phyloP scores from a whole-genome alignment of 305 asterid genomes.

The Ilex paraguariensis region DNA sequence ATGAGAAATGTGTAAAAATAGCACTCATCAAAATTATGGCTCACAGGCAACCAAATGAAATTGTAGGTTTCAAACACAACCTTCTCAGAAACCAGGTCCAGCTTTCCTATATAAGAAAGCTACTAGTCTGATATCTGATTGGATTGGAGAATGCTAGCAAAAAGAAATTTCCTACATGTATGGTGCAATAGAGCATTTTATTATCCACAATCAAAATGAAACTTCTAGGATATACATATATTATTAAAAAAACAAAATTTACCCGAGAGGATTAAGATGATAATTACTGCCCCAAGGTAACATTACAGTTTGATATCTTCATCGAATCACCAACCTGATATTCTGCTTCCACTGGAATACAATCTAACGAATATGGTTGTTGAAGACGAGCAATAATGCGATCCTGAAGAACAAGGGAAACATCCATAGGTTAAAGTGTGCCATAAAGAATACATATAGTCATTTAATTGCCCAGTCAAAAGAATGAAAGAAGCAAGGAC shows the following conservation, averaged over 20 bases:
- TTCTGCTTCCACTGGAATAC: constrained; percentile 98
- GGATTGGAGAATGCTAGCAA: neutral
- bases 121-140: neutral
- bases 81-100: no score
- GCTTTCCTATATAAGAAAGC: no score
- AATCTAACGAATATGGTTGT: constrained; percentile 91
- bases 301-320: neutral
- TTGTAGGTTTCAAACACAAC: no score
- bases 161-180: neutral
- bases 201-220: neutral
- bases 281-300: neutral
- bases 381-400: constrained; percentile 95
- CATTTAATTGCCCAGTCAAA: no score
- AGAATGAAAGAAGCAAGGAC: no score
- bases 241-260: neutral
- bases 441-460: neutral
- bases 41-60: no score
- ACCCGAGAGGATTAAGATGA: constrained; percentile 6
- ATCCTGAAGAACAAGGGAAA: constrained; percentile 42
- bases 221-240: neutral
- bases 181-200: neutral
- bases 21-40: no score
- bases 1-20: no score
- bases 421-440: neutral
- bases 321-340: constrained; percentile 60